A percentile compares a stretch with the other conserved stretches of the same genome.
phyloP scores from a whole-genome alignment of 2,329 filamentous ascomycete species.

The Diatrype stigma region DNA sequence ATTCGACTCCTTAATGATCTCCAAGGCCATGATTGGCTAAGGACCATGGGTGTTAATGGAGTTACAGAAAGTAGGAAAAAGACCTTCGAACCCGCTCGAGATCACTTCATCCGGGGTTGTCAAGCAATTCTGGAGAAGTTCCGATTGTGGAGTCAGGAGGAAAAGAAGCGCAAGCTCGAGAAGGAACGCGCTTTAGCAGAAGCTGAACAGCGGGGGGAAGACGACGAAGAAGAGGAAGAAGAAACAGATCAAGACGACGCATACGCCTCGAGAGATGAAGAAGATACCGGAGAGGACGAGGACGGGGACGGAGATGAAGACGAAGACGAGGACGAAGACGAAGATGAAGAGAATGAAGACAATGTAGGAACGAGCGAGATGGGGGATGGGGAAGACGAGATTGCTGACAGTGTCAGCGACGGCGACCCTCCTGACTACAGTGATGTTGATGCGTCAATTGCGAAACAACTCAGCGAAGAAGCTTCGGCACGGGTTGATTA shows the following conservation, averaged over 20 bases:
- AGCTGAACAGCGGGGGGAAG: conserved; percentile 38
- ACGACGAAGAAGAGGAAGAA: conserved; percentile 15
- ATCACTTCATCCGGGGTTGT: conserved; percentile 81
- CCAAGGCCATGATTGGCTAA: conserved; percentile 87
- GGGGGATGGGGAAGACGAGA: conserved; percentile 19
- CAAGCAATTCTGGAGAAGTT: conserved; percentile 83
- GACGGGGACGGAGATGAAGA: no score
- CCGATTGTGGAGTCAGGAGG: conserved; percentile 79
- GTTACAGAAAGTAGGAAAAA: conserved; percentile 83
- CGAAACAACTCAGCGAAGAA: conserved; percentile 73
- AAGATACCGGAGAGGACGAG: conserved; percentile 24
- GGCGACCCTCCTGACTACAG: conserved; percentile 59
- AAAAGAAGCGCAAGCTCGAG: conserved; percentile 75
- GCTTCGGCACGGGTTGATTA: conserved; percentile 36
- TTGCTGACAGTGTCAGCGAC: conserved; percentile 33
- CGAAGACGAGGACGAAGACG: no score
- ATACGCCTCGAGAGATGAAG: conserved; percentile 17
- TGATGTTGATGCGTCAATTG: conserved; percentile 67
- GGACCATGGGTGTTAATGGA: conserved; percentile 82
- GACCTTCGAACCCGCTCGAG: conserved; percentile 78
- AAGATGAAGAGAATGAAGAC: conserved; percentile 20
- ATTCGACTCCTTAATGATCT: conserved; percentile 71
- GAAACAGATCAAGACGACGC: conserved; percentile 20
- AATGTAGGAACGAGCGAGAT: conserved; percentile 31
- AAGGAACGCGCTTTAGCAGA: conserved; percentile 60